These are phyloP conservation scores for Neofusicoccum parvum DNA, from an alignment of 2,329 filamentous ascomycete species.

Conservation along the genomic window DNA sequence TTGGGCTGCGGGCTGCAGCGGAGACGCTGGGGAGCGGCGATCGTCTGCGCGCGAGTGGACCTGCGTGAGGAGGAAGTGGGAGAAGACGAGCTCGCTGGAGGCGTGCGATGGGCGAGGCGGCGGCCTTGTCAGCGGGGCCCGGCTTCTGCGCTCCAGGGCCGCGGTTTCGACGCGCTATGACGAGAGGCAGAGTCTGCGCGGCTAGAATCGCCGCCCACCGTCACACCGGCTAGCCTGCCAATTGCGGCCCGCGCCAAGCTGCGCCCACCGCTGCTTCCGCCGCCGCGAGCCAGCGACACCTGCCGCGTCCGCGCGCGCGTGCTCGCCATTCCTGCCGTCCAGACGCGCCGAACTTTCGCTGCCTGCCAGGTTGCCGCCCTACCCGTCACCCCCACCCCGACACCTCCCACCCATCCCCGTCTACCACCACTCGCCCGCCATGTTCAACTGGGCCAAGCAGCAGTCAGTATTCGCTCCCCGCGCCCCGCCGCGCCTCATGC, in stretches of 20 bases:
- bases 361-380: conserved; percentile 1
- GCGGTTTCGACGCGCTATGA: not conserved
- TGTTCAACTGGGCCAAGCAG: conserved; percentile 95
- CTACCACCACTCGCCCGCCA: conserved; percentile 39
- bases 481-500: conserved; percentile 28
- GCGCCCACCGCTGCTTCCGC: not conserved
- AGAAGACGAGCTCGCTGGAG: not conserved
- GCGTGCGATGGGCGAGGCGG: not conserved
- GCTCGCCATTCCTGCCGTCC: conserved; percentile 10
- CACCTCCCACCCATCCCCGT: not conserved
- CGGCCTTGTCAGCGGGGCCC: conserved; percentile 9
- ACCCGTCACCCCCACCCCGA: conserved; percentile 15
- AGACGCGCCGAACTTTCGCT: conserved; percentile 13
- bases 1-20: not conserved
- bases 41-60: conserved; percentile 17
- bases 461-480: conserved; percentile 61
- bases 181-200: conserved; percentile 14
- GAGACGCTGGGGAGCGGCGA: conserved; percentile 12
- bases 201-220: not conserved
- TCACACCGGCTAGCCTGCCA: not conserved
- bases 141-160: conserved; percentile 10
- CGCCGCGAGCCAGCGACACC: not conserved
- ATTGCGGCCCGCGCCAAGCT: not conserved
- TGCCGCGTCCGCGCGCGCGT: conserved; percentile 6
- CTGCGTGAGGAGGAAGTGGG: conserved; percentile 10